phyloP scores from a whole-genome alignment of 805 yeast genomes.

The Ogataea trehaloabstinens region DNA sequence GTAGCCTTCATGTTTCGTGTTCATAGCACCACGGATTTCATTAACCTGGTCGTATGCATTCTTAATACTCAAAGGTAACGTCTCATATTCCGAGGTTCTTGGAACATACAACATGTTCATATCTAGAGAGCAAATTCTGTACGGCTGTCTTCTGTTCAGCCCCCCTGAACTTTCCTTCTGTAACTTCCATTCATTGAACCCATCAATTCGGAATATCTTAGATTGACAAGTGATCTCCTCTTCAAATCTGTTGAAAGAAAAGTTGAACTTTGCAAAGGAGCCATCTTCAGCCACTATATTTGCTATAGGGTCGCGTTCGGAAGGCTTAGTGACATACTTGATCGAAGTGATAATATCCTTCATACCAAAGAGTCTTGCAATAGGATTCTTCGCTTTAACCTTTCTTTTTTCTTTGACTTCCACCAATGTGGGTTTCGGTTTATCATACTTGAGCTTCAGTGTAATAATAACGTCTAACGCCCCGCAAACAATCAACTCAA shows the following conservation, averaged over 20 bases:
- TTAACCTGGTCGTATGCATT: slow-evolving; percentile 44
- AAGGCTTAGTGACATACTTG: slow-evolving; percentile 49
- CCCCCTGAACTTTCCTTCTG: slow-evolving; percentile 30
- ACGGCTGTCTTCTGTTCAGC: slow-evolving; percentile 44
- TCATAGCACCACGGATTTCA: slow-evolving; percentile 30
- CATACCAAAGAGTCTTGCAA: slow-evolving; percentile 32
- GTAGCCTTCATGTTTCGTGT: slow-evolving; percentile 55
- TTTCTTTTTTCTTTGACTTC: slow-evolving; percentile 57
- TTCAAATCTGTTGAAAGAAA: slow-evolving; percentile 60
- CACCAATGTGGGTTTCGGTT: slow-evolving; percentile 46
- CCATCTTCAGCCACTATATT: slow-evolving; percentile 77
- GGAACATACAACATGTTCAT: slow-evolving; percentile 70
- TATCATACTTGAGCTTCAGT: slow-evolving; percentile 60
- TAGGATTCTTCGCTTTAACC: slow-evolving; percentile 30
- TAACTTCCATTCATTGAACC: slow-evolving; percentile 81
- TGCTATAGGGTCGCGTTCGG: slow-evolving; percentile 57
- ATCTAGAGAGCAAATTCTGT: slow-evolving; percentile 62
- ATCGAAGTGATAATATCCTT: slow-evolving; percentile 48
- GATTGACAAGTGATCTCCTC: slow-evolving; percentile 53
- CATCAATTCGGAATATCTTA: slow-evolving; percentile 51
- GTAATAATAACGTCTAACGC: slow-evolving; percentile 67
- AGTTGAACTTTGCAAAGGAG: slow-evolving; percentile 77
- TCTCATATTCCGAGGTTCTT: slow-evolving; percentile 55
- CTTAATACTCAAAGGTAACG: slow-evolving; percentile 67
- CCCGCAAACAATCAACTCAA: slow-evolving; percentile 67